Evolutionary conservation across 352 stramenopile species (phyloP).

Genomic region (Blastocystis sp.): DNA sequence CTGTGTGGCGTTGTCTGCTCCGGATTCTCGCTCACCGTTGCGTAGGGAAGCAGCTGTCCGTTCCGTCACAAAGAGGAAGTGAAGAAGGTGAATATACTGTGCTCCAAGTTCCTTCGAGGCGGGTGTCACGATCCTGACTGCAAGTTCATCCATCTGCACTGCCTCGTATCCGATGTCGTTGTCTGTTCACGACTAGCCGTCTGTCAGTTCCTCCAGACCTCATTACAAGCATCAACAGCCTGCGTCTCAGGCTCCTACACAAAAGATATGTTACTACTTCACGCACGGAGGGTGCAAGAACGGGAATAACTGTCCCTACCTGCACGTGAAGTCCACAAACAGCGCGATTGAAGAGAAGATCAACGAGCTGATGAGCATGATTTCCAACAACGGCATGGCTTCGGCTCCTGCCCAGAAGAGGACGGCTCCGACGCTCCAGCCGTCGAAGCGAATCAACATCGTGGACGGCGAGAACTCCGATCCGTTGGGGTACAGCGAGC

Average conservation of each 20-base stretch:
- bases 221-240: neutral
- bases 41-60: constrained; percentile 43
- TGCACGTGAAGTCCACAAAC: neutral
- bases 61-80: constrained; percentile 57
- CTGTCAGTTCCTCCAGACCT: neutral
- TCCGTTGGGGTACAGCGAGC: constrained; percentile 9
- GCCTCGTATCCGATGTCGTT: neutral
- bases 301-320: constrained; percentile 37
- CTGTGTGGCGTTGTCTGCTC: neutral
- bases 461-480: constrained; percentile 3
- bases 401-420: neutral
- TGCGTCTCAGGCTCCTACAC: neutral
- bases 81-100: constrained; percentile 62
- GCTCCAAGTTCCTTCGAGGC: constrained; percentile 27
- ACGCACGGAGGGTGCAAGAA: constrained; percentile 66
- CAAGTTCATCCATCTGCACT: constrained; percentile 54
- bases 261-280: constrained; percentile 37
- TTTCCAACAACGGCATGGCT: neutral
- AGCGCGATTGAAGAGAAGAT: neutral
- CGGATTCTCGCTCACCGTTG: neutral
- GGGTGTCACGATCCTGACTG: constrained; percentile 53
- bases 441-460: constrained; percentile 36
- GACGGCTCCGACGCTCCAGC: neutral
- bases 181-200: neutral
- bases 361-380: neutral